Percentiles rank a stretch among this genome's conserved stretches.
These are phyloP conservation scores for Cylindrotheca closterium DNA, from an alignment of 108 stramenopile genomes.

Conservation along the genomic window DNA sequence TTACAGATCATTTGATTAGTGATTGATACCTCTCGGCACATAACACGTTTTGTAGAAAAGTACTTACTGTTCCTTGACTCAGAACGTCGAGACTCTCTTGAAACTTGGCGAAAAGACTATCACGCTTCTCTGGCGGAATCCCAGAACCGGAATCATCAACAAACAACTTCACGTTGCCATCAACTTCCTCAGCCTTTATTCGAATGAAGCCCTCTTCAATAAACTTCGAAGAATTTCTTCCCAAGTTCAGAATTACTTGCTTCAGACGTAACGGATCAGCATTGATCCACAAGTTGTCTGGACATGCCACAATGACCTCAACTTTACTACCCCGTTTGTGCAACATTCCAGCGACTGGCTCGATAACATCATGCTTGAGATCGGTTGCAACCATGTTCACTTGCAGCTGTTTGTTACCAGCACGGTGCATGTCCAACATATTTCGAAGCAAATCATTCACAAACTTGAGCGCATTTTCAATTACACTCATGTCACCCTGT, in stretches of 20 bases:
- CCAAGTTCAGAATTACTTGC: constrained; percentile 45
- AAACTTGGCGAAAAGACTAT: constrained; percentile 29
- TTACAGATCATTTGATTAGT: constrained; percentile 19
- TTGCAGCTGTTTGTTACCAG: constrained; percentile 21
- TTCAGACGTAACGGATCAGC: constrained; percentile 36
- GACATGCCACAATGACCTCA: constrained; percentile 30
- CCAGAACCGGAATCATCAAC: constrained; percentile 41
- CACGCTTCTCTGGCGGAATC: constrained; percentile 35
- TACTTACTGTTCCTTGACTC: constrained; percentile 37
- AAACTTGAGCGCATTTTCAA: constrained; percentile 30
- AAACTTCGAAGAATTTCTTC: constrained; percentile 32
- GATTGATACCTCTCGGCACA: constrained; percentile 15
- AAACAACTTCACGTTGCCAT: constrained; percentile 18
- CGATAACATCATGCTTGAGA: constrained; percentile 29
- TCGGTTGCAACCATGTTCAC: constrained; percentile 18
- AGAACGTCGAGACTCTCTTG: constrained; percentile 37
- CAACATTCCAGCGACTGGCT: constrained; percentile 37
- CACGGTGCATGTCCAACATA: constrained; percentile 42
- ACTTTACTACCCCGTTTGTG: constrained; percentile 15
- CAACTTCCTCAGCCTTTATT: constrained; percentile 17
- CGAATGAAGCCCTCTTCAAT: constrained; percentile 37
- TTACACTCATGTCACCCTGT: constrained; percentile 20
- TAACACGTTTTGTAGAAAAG: constrained; percentile 7
- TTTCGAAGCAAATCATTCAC: constrained; percentile 32
- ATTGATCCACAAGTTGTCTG: constrained; percentile 11